Percentiles rank a stretch among this genome's conserved stretches.
Conservation (phyloP, 805 yeast species). For the Phaffomyces thermotolerans region DNA sequence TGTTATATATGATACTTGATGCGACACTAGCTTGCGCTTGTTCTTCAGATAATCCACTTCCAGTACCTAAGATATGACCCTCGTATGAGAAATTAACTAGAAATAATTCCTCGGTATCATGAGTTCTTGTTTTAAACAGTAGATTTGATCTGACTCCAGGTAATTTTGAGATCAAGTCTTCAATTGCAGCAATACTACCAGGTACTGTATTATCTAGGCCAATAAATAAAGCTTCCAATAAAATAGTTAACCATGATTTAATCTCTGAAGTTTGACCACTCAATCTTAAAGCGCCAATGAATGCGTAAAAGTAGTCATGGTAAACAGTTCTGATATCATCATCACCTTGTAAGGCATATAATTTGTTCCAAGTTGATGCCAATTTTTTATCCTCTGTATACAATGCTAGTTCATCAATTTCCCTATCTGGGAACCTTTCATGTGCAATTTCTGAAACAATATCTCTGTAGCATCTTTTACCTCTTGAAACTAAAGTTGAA, state of each 20-base stretch:
- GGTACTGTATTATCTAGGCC: not conserved
- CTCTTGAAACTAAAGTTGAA: conserved; percentile 1
- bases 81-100: conserved; percentile 1
- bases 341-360: not conserved
- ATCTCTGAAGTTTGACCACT: not conserved
- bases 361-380: conserved; percentile 3
- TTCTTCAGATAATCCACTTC: conserved; percentile 1
- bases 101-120: not conserved
- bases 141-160: not conserved
- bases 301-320: conserved; percentile 8
- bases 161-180: not conserved
- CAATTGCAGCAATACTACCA: not conserved
- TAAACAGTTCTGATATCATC: not conserved
- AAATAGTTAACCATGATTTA: conserved; percentile 6
- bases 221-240: conserved; percentile 6
- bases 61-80: conserved; percentile 1
- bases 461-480: conserved; percentile 4
- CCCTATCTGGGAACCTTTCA: conserved; percentile 6
- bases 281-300: conserved; percentile 4
- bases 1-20: conserved; percentile 1
- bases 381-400: conserved; percentile 2
- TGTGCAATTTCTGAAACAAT: not conserved
- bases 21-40: conserved; percentile 2
- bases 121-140: not conserved
- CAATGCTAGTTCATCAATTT: conserved; percentile 1